Conservation (phyloP, 164 flowering plant species). For the Magnolia changhungtana region DNA sequence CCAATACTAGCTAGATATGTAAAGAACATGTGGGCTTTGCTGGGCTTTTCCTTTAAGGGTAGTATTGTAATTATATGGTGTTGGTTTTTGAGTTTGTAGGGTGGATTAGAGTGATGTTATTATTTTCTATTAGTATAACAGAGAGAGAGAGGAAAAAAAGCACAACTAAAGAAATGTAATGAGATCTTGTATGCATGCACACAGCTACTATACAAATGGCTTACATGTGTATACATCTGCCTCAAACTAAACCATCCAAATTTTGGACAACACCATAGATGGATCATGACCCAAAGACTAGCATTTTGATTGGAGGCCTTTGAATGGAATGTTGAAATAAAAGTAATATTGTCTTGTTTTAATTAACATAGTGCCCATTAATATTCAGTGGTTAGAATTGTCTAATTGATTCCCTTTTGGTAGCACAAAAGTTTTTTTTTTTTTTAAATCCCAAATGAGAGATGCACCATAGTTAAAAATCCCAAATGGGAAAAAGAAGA, state of each 20-base stretch:
- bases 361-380: not conserved
- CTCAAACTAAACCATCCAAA: not conserved
- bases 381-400: not conserved
- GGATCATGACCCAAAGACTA: too few relatives aligned
- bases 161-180: too few relatives aligned
- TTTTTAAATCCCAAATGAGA: not conserved
- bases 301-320: too few relatives aligned
- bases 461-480: not conserved
- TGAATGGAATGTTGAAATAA: too few relatives aligned
- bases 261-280: too few relatives aligned
- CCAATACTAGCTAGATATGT: too few relatives aligned
- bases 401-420: not conserved
- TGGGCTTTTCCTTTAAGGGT: not conserved
- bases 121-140: not conserved
- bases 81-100: not conserved
- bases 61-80: not conserved
- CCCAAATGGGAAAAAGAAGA: not conserved
- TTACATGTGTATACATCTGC: not conserved
- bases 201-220: too few relatives aligned
- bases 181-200: too few relatives aligned
- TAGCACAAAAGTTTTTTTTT: not conserved
- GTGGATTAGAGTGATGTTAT: not conserved
- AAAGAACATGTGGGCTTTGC: too few relatives aligned
- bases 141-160: too few relatives aligned
- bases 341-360: too few relatives aligned